Conservation (phyloP, 345 rosid genomes). For the Geranium brycei region DNA sequence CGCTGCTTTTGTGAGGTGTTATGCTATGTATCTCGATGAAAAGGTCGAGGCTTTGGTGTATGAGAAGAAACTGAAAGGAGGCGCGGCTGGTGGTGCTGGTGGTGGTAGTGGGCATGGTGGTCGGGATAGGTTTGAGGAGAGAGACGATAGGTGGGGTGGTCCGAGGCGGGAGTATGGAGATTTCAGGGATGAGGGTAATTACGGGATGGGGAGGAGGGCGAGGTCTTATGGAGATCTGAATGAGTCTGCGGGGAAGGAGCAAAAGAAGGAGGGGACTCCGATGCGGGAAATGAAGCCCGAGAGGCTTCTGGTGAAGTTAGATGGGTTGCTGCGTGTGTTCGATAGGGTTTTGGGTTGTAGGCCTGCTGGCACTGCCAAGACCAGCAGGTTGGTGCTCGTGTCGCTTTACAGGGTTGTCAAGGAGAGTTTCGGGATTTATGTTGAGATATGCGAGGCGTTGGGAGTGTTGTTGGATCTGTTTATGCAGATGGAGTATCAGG, state of each 20-base stretch:
- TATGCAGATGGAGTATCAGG: slow-evolving; percentile 66
- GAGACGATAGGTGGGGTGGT: slow-evolving; percentile 31
- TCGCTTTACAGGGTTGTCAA: slow-evolving; percentile 59
- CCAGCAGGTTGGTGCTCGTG: slow-evolving; percentile 53
- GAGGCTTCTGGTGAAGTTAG: slow-evolving; percentile 58
- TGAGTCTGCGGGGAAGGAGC: slow-evolving; percentile 32
- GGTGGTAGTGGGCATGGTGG: slow-evolving; percentile 9
- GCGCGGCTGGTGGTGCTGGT: slow-evolving; percentile 11
- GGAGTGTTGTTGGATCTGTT: slow-evolving; percentile 77
- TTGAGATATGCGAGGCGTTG: slow-evolving; percentile 69
- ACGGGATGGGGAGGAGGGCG: slow-evolving; percentile 38
- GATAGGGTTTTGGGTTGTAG: slow-evolving; percentile 60
- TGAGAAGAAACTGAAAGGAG: slow-evolving; percentile 40
- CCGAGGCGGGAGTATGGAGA: slow-evolving; percentile 25
- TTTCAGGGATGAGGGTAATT: slow-evolving; percentile 22
- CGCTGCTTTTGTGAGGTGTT: slow-evolving; percentile 62
- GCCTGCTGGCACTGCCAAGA: slow-evolving; percentile 73
- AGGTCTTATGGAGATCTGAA: slow-evolving; percentile 71
- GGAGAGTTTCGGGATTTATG: slow-evolving; percentile 75
- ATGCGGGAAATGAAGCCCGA: slow-evolving; percentile 68
- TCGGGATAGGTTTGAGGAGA: slow-evolving; percentile 24
- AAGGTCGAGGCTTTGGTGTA: slow-evolving; percentile 45
- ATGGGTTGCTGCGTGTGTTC: slow-evolving; percentile 51
- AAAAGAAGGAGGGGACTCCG: slow-evolving; percentile 35
- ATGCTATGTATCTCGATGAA: slow-evolving; percentile 69